A percentile compares a stretch with the other conserved stretches of the same genome.
Evolutionary conservation across 495 filamentous ascomycete genomes (phyloP).

Genomic region (Tuber umbilicatum): DNA sequence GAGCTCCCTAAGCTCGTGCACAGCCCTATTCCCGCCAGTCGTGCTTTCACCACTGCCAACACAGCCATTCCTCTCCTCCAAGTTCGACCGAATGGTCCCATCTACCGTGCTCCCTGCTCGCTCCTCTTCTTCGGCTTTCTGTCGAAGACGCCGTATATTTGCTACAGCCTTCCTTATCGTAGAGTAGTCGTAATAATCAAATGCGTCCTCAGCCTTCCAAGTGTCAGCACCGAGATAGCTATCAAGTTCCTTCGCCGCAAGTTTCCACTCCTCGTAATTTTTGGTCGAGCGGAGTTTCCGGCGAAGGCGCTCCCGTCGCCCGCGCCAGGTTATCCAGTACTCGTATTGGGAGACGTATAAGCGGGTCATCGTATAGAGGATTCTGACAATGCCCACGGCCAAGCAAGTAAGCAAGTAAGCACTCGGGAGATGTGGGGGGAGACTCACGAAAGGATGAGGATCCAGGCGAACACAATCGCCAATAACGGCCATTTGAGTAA

Average conservation of each 20-base stretch:
- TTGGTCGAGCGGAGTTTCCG: constrained; percentile 61
- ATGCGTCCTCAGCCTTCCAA: constrained; percentile 85
- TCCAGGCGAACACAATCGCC: constrained; percentile 69
- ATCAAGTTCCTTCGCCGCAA: constrained; percentile 71
- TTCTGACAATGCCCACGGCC: constrained; percentile 41
- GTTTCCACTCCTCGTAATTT: constrained; percentile 75
- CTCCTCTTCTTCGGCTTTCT: constrained; percentile 54
- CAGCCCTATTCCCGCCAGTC: constrained; percentile 38
- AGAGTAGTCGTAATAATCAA: constrained; percentile 86
- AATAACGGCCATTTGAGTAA: constrained; percentile 89
- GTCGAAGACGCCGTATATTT: constrained; percentile 59
- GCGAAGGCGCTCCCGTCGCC: constrained; percentile 62
- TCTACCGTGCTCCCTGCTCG: constrained; percentile 11
- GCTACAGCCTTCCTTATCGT: constrained; percentile 69
- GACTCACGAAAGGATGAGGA: constrained; percentile 52
- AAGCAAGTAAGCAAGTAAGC: constrained; percentile 9
- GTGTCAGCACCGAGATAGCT: constrained; percentile 68
- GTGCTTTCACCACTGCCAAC: constrained; percentile 17
- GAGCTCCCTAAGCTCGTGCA: constrained; percentile 67
- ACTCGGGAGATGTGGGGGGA: neutral
- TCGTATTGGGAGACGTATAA: constrained; percentile 88
- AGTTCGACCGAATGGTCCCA: constrained; percentile 17
- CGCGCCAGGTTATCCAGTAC: constrained; percentile 65
- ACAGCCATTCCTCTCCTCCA: constrained; percentile 32
- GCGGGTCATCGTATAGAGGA: constrained; percentile 72